These are phyloP conservation scores for Anthoceros angustus DNA, from an alignment of 225 moss, liverwort and hornwort genomes.

Conservation along the genomic window DNA sequence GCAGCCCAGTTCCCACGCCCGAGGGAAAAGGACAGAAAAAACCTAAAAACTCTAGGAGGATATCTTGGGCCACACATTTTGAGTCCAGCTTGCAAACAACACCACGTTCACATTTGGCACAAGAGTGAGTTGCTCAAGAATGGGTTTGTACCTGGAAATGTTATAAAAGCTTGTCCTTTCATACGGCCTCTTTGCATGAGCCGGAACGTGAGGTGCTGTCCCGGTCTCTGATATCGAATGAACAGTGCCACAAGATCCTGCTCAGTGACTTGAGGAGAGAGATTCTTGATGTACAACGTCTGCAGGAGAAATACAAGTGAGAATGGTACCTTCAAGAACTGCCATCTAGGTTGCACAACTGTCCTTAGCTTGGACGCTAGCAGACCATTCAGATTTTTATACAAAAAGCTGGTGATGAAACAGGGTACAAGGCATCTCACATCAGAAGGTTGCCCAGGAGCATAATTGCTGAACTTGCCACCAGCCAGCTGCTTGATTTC, in stretches of 20 bases:
- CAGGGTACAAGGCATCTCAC: conserved; percentile 7
- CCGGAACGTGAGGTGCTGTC: conserved; percentile 21
- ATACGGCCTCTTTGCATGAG: conserved; percentile 47
- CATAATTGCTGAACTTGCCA: conserved; percentile 31
- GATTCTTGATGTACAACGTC: conserved; percentile 40
- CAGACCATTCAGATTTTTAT: background rate
- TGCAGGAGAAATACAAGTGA: conserved; percentile 14
- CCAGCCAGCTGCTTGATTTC: conserved; percentile 28
- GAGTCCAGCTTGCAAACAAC: too few relatives aligned
- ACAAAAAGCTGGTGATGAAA: background rate
- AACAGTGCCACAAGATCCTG: conserved; percentile 30
- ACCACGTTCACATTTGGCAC: too few relatives aligned
- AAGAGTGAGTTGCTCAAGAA: background rate
- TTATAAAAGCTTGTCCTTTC: conserved; percentile 42
- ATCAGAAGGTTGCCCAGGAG: conserved; percentile 25
- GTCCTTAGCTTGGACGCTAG: background rate
- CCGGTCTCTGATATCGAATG: conserved; percentile 19
- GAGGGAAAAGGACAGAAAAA: too few relatives aligned
- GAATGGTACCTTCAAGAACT: too few relatives aligned
- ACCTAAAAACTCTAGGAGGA: too few relatives aligned
- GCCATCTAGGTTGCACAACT: background rate
- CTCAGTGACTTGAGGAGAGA: conserved; percentile 19
- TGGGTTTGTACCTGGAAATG: conserved; percentile 21
- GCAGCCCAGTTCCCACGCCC: too few relatives aligned
- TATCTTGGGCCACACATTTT: too few relatives aligned